A percentile compares a stretch with the other conserved stretches of the same genome.
phyloP scores from a whole-genome alignment of 2,329 filamentous ascomycete species.

The Penicillium corylophilum region DNA sequence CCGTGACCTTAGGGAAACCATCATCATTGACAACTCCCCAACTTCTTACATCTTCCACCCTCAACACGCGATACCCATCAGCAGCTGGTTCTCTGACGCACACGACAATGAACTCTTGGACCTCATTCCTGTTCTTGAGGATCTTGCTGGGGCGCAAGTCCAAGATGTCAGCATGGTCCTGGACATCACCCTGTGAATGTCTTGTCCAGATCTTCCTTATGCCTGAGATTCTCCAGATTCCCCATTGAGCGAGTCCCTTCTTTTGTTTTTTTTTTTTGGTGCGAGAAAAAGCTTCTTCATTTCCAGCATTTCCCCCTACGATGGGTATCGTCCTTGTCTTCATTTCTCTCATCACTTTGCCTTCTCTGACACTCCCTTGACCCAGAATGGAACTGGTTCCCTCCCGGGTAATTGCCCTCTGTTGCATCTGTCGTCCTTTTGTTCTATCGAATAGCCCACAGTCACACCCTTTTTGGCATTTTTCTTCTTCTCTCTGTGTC shows the following conservation, averaged over 20 bases:
- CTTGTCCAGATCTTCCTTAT: constrained; percentile 28
- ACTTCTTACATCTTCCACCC: constrained; percentile 99
- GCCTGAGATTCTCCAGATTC: constrained; percentile 25
- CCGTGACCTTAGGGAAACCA: constrained; percentile 91
- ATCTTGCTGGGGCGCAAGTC: constrained; percentile 83
- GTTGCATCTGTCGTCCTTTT: constrained; percentile 18
- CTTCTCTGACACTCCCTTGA: constrained; percentile 7
- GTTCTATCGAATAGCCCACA: constrained; percentile 7
- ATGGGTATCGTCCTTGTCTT: constrained; percentile 7
- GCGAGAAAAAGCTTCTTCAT: constrained; percentile 23
- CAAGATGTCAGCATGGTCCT: constrained; percentile 96
- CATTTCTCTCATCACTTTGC: constrained; percentile 2
- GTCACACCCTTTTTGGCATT: constrained; percentile 13
- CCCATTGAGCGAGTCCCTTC: constrained; percentile 28
- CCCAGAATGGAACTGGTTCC: constrained; percentile 24
- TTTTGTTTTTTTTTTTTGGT: constrained; percentile 18
- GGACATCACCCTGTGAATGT: constrained; percentile 69
- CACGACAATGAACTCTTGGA: constrained; percentile 98
- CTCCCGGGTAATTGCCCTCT: constrained; percentile 12
- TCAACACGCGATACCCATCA: constrained; percentile 97
- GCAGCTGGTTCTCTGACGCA: constrained; percentile 99
- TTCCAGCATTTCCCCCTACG: constrained; percentile 3
- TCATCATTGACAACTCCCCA: constrained; percentile 99
- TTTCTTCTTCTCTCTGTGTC: constrained; percentile 6
- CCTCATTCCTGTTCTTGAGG: constrained; percentile 95